Conservation (phyloP, 1,284 basidiomycete species). For the Irpex sp. region DNA sequence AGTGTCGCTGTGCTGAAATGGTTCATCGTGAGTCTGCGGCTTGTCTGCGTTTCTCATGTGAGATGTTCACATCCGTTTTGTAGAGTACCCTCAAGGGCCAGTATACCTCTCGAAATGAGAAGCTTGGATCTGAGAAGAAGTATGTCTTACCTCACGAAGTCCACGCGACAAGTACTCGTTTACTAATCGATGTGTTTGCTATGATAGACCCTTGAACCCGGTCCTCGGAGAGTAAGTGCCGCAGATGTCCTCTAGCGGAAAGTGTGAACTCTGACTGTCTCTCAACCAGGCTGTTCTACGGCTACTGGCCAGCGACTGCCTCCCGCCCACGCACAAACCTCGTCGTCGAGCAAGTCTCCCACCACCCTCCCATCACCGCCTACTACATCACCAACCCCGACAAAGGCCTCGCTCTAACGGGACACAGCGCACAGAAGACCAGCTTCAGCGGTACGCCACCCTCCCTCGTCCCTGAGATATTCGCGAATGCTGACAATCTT, state of each 20-base stretch:
- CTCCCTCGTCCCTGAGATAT: background rate
- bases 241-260: constrained; percentile 5
- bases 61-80: background rate
- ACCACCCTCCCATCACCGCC: constrained; percentile 88
- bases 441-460: constrained; percentile 69
- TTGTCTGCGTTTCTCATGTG: background rate
- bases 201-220: constrained; percentile 83
- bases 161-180: too few relatives aligned
- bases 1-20: constrained; percentile 79
- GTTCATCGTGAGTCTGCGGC: constrained; percentile 72
- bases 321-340: constrained; percentile 84
- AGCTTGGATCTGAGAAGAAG: constrained; percentile 97
- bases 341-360: constrained; percentile 96
- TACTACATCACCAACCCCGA: constrained; percentile 83
- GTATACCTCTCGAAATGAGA: constrained; percentile 91
- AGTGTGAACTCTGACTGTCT: background rate
- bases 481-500: constrained; percentile 1
- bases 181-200: background rate
- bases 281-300: constrained; percentile 76
- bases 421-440: constrained; percentile 97
- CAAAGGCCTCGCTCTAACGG: constrained; percentile 80
- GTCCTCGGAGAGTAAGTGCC: constrained; percentile 84
- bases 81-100: constrained; percentile 91
- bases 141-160: constrained; percentile 20
- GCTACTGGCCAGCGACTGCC: constrained; percentile 80